These are phyloP conservation scores for Trifolium dubium DNA, from an alignment of 306 rosid genomes.

Conservation along the genomic window DNA sequence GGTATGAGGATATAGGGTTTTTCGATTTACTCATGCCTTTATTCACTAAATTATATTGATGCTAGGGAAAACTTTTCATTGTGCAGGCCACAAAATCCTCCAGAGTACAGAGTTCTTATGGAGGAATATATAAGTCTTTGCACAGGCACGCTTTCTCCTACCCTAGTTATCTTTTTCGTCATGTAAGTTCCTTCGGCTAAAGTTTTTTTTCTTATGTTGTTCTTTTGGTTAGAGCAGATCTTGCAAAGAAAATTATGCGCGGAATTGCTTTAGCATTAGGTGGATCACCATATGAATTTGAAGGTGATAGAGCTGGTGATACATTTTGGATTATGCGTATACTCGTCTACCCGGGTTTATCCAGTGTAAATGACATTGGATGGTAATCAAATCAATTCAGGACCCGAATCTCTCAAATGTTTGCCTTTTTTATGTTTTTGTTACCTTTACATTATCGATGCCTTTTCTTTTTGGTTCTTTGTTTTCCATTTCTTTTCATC, in stretches of 20 bases:
- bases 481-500: constrained; percentile 28
- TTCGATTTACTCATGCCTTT: too few relatives aligned
- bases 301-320: constrained; percentile 89
- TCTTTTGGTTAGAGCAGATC: constrained; percentile 58
- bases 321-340: constrained; percentile 91
- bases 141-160: constrained; percentile 62
- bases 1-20: constrained; percentile 61
- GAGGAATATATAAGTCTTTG: constrained; percentile 82
- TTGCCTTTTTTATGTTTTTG: background rate
- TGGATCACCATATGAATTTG: constrained; percentile 85
- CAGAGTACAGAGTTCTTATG: constrained; percentile 58
- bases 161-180: background rate
- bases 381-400: constrained; percentile 60
- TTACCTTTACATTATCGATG: constrained; percentile 40
- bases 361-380: constrained; percentile 71
- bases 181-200: background rate
- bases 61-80: background rate
- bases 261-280: constrained; percentile 89
- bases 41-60: too few relatives aligned
- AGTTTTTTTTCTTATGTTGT: constrained; percentile 16
- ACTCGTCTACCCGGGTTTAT: constrained; percentile 72
- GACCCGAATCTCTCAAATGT: constrained; percentile 12
- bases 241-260: constrained; percentile 79
- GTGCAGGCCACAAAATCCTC: constrained; percentile 81
- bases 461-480: constrained; percentile 36